Evolutionary conservation across 306 rosid species (phyloP).

Genomic region (Fragaria vesca): DNA sequence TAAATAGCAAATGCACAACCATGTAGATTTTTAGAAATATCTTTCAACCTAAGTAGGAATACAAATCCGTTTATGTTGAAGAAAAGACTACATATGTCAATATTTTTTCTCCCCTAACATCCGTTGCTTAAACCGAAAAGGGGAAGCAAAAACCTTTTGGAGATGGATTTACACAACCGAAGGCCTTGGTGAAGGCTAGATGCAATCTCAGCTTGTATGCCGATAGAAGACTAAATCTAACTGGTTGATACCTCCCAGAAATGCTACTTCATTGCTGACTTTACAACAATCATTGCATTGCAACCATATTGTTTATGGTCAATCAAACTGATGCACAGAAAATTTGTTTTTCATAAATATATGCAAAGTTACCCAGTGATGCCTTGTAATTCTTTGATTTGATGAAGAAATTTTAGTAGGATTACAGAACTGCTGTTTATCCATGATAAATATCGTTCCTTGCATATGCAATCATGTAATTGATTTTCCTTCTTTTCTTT

Average conservation of each 20-base stretch:
- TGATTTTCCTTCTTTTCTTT: conserved; percentile 20
- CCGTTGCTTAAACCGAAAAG: neutral
- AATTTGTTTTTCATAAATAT: neutral
- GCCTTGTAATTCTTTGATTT: neutral
- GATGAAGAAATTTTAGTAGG: neutral
- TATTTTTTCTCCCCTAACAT: neutral
- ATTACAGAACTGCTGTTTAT: neutral
- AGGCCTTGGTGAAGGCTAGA: neutral
- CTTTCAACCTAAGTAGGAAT: conserved; percentile 1
- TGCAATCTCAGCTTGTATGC: neutral
- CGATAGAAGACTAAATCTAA: neutral
- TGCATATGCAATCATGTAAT: conserved; percentile 24
- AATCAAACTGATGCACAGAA: neutral
- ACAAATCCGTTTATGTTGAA: conserved; percentile 15
- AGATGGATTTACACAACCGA: neutral
- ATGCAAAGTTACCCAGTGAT: neutral
- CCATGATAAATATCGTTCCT: neutral
- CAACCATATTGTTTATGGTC: neutral
- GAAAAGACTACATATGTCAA: neutral
- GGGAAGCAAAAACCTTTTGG: neutral
- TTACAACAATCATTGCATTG: neutral
- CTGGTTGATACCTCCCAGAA: neutral
- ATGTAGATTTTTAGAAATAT: neutral
- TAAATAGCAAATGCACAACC: neutral
- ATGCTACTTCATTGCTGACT: neutral